A percentile compares a stretch with the other conserved stretches of the same genome.
These are phyloP conservation scores for Penicillium thymicola DNA, from an alignment of 2,329 filamentous ascomycete species.

Conservation along the genomic window DNA sequence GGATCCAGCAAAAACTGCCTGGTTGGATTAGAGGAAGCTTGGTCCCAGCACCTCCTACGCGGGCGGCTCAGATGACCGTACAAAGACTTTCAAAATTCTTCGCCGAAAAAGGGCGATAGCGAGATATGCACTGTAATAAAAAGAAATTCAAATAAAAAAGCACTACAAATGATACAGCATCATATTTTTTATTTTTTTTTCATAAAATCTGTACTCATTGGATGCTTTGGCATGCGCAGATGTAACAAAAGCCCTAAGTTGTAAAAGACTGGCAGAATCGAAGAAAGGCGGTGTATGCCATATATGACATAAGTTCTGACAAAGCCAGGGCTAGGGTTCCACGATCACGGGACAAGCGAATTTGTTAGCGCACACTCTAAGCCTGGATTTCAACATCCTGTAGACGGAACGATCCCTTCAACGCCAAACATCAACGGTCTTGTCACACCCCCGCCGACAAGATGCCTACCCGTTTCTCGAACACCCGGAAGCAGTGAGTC, in stretches of 20 bases:
- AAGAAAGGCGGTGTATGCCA: background rate
- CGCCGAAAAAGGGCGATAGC: constrained; percentile 11
- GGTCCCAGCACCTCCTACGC: constrained; percentile 19
- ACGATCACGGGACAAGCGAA: constrained; percentile 38
- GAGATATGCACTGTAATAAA: background rate
- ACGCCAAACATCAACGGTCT: constrained; percentile 40
- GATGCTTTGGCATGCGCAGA: background rate
- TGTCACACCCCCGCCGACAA: constrained; percentile 45
- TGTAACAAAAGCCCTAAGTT: background rate
- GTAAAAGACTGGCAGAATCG: constrained; percentile 6
- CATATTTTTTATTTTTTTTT: too few relatives aligned
- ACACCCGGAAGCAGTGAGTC: constrained; percentile 51
- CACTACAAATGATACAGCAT: background rate
- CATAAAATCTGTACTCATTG: background rate
- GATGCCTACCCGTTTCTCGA: constrained; percentile 52
- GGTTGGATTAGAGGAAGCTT: constrained; percentile 81
- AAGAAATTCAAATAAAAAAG: background rate
- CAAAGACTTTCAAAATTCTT: constrained; percentile 37
- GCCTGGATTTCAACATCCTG: constrained; percentile 38
- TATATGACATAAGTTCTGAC: background rate
- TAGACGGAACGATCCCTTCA: constrained; percentile 31
- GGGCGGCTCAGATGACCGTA: constrained; percentile 26
- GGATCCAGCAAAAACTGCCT: constrained; percentile 76
- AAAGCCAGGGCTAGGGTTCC: constrained; percentile 28
- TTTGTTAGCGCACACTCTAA: constrained; percentile 39